A percentile compares a stretch with the other conserved stretches of the same genome.
Evolutionary conservation across 2,329 filamentous ascomycete species (phyloP).

Genomic region (Huntiella abstrusa): DNA sequence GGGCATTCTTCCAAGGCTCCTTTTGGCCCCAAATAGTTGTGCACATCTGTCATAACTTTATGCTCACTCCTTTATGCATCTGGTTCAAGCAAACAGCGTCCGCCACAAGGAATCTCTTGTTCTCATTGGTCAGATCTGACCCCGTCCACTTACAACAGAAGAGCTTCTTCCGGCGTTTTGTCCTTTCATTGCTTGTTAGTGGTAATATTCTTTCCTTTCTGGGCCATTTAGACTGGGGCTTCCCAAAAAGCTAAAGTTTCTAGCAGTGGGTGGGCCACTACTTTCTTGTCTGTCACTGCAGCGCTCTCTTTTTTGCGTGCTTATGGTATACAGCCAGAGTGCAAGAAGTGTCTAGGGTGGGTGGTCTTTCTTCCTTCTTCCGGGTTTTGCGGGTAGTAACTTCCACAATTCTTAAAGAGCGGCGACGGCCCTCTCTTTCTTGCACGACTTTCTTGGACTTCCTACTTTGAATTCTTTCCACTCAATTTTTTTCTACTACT

Average conservation of each 20-base stretch:
- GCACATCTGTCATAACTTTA: no score
- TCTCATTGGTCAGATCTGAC: no score
- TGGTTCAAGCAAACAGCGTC: no score
- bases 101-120: no score
- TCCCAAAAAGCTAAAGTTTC: no score
- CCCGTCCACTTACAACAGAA: background rate
- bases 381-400: background rate
- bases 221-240: background rate
- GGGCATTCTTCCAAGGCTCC: no score
- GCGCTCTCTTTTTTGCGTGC: slow-evolving; percentile 5
- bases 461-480: background rate
- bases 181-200: background rate
- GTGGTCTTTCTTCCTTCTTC: background rate
- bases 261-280: no score
- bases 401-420: background rate
- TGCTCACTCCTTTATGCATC: no score
- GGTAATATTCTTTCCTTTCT: background rate
- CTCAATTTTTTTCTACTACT: background rate
- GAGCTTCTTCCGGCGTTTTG: background rate
- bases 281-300: background rate
- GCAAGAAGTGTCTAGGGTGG: background rate
- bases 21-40: no score
- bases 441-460: background rate
- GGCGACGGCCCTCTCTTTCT: background rate
- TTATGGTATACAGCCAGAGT: no score